phyloP scores from a whole-genome alignment of 345 rosid species.

The Eucalyptus tenuipes region DNA sequence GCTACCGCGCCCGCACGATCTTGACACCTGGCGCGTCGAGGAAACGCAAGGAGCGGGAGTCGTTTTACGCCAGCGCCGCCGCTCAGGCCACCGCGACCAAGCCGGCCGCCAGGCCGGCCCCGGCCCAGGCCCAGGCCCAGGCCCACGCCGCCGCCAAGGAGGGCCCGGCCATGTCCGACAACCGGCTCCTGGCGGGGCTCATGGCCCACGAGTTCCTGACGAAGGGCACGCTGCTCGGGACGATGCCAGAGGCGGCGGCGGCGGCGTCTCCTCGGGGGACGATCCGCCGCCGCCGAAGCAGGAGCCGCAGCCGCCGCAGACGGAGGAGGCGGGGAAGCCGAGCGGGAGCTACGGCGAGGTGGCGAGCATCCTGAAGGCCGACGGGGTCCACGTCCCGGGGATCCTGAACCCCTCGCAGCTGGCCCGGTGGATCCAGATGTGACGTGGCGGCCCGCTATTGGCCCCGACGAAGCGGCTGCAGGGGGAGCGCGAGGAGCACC shows the following conservation, averaged over 20 bases:
- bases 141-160: neutral
- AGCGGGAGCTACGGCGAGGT: conserved; percentile 43
- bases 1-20: conserved; percentile 76
- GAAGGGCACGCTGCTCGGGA: conserved; percentile 67
- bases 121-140: neutral
- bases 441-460: neutral
- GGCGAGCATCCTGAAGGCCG: conserved; percentile 44
- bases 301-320: neutral
- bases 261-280: neutral
- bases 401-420: conserved; percentile 66
- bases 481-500: neutral
- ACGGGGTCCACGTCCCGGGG: conserved; percentile 55
- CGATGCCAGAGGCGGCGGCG: conserved; percentile 23
- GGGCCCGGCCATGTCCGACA: conserved; percentile 14
- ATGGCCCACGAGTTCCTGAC: conserved; percentile 74
- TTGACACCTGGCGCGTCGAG: conserved; percentile 24
- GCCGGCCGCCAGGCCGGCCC: neutral
- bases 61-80: conserved; percentile 2
- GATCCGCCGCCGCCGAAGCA: neutral
- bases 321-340: neutral
- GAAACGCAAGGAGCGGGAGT: conserved; percentile 55
- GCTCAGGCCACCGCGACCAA: neutral
- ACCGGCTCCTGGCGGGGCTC: conserved; percentile 68
- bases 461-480: neutral
- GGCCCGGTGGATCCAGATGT: conserved; percentile 63